A percentile compares a stretch with the other conserved stretches of the same genome.
These are phyloP conservation scores for Ascobolus immersus DNA, from an alignment of 495 filamentous ascomycete species.

Conservation along the genomic window DNA sequence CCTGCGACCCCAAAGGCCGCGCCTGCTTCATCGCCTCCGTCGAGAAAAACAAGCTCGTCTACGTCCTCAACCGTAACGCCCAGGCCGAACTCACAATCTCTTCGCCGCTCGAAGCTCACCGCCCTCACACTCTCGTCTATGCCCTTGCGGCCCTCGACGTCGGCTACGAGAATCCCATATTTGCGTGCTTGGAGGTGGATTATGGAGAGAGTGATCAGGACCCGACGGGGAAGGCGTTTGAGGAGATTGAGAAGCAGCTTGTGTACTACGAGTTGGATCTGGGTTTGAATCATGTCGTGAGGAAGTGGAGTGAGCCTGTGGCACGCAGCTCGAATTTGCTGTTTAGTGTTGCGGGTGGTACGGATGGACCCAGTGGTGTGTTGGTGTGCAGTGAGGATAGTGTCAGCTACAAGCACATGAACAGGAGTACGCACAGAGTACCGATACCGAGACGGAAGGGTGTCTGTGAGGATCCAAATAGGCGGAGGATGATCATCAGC, in stretches of 20 bases:
- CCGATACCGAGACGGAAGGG: slow-evolving; percentile 68
- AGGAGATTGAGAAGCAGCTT: slow-evolving; percentile 62
- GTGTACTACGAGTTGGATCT: slow-evolving; percentile 96
- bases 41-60: slow-evolving; percentile 99
- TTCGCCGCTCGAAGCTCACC: slow-evolving; percentile 90
- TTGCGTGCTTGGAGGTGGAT: slow-evolving; percentile 81
- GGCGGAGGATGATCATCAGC: slow-evolving; percentile 61
- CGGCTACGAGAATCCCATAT: slow-evolving; percentile 89
- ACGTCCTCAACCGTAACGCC: slow-evolving; percentile 85
- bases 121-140: slow-evolving; percentile 76
- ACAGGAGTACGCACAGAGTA: slow-evolving; percentile 68
- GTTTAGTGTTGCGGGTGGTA: slow-evolving; percentile 87
- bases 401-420: slow-evolving; percentile 82
- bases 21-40: slow-evolving; percentile 80
- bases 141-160: slow-evolving; percentile 70
- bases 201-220: slow-evolving; percentile 84
- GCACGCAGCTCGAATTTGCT: slow-evolving; percentile 72
- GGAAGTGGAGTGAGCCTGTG: slow-evolving; percentile 83
- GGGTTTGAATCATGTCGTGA: slow-evolving; percentile 85
- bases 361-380: slow-evolving; percentile 81
- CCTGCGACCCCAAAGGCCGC: slow-evolving; percentile 79
- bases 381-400: slow-evolving; percentile 85
- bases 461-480: slow-evolving; percentile 69
- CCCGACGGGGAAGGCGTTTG: slow-evolving; percentile 54
- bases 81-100: slow-evolving; percentile 90